phyloP scores from a whole-genome alignment of 75 land plant species.

The Selaginella tamariscina region DNA sequence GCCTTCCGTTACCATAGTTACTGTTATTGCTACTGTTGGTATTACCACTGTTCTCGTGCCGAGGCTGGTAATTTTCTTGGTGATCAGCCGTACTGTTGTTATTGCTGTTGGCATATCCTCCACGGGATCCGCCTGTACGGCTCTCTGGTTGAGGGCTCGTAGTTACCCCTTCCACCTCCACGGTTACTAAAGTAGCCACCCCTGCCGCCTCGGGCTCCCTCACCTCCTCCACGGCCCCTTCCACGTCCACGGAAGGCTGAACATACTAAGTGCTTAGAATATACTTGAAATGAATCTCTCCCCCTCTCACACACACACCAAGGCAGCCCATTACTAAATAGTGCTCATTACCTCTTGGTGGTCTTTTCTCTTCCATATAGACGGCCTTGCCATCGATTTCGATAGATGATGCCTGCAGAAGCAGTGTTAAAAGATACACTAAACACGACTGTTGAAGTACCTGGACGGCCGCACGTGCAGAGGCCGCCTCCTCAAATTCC shows the following conservation, averaged over 20 bases:
- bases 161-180: not conserved
- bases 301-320: too few species aligned
- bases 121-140: not conserved
- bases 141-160: not conserved
- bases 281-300: too few species aligned
- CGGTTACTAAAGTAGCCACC: not conserved
- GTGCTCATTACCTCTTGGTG: not conserved
- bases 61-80: not conserved
- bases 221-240: not conserved
- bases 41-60: not conserved
- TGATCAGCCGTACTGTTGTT: not conserved
- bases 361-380: not conserved
- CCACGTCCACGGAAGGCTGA: too few species aligned
- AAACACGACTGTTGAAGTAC: not conserved
- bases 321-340: not conserved
- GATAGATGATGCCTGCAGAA: not conserved
- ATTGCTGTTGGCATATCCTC: not conserved
- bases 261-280: too few species aligned
- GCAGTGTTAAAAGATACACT: not conserved
- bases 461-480: not conserved
- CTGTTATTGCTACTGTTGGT: not conserved
- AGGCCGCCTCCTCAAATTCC: slow-evolving; percentile 1
- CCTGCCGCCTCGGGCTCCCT: not conserved
- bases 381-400: not conserved
- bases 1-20: not conserved